Evolutionary conservation across 2,329 filamentous ascomycete genomes (phyloP), one percentile per base, ranked within the genome.

Genomic region (Cladophialophora immunda): DNA sequence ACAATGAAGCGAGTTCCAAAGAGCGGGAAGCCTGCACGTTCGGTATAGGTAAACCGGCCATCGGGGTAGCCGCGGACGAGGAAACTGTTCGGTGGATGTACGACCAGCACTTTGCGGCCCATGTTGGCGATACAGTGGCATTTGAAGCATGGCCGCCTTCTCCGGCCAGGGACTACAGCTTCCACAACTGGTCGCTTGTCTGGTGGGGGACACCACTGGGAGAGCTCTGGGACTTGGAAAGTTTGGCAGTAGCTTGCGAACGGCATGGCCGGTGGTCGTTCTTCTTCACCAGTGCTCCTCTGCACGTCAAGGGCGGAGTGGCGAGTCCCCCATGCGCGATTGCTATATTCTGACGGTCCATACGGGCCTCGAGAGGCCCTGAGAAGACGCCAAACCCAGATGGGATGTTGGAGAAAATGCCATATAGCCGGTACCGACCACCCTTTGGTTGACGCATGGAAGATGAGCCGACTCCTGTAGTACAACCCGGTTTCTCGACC

Each of bases 21-120:
- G 75, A 78, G 50, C 36, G 41, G 17, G 38, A 52, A 30, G 41
- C n/a, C n/a, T 34, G 58, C 27, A 61, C 38, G 5, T 25, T 2
- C 56, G 65, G 34, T 22, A 53, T 34, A 75, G 81, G 56, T 86
- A 81, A 38, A 17, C 36, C 36, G 13, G 36, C 36, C 71, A 82
- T 82, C 0, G 85, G 85, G 0, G 64, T 87, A 1, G 80, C 80
- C 45, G 84, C 85, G 67, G 83, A 85, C 58, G 77, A 85, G 55
- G 83, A 84, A 47, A 83, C 88, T 2, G 78, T 87, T 4, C 83
- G 85, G 61, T 92, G 89, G 89, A 68, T 92, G 65, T 90, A 90
- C 80, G 87, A 92, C 73, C 86, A 84, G 69, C 87, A 89, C 58
- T 91, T 92, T 71, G 82, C 89, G 0, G 87, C 86, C 0, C 88